These are phyloP conservation scores for Mortierella sp. DNA, from an alignment of 371 early-diverging fungal species.

Conservation along the genomic window DNA sequence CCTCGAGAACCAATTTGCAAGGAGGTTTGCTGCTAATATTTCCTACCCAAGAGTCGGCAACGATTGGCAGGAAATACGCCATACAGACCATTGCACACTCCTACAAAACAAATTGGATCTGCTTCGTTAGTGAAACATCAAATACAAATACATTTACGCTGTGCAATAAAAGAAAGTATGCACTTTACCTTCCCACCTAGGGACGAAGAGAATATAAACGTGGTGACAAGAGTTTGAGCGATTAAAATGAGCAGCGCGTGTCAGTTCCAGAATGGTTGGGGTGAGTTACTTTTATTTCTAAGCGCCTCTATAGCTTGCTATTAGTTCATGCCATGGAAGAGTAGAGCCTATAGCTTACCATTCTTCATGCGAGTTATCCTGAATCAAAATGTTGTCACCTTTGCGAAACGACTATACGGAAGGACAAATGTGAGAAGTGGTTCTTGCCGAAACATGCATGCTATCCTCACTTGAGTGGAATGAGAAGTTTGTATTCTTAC, in stretches of 20 bases:
- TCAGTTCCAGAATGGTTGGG: neutral
- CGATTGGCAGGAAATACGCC: constrained; percentile 55
- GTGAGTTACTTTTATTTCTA: neutral
- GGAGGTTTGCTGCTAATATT: neutral
- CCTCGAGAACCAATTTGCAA: neutral
- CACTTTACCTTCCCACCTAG: constrained; percentile 53
- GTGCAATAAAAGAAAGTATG: neutral
- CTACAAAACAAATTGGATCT: constrained; percentile 2
- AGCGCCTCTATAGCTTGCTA: neutral
- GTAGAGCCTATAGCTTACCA: constrained; percentile 25
- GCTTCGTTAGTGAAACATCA: neutral
- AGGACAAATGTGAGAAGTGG: neutral
- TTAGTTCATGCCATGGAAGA: neutral
- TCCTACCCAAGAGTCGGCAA: constrained; percentile 42
- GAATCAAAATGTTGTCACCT: constrained; percentile 50
- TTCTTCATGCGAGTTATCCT: constrained; percentile 47
- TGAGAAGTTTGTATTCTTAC: constrained; percentile 18
- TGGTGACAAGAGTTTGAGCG: neutral
- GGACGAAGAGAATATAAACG: neutral
- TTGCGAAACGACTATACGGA: constrained; percentile 37
- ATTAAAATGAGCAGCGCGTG: constrained; percentile 2
- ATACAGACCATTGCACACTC: constrained; percentile 41
- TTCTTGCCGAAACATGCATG: neutral
- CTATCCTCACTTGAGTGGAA: neutral
- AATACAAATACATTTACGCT: neutral